Evolutionary conservation across 192 early-diverging fungal species (phyloP).

Genomic region (Podila epigama): DNA sequence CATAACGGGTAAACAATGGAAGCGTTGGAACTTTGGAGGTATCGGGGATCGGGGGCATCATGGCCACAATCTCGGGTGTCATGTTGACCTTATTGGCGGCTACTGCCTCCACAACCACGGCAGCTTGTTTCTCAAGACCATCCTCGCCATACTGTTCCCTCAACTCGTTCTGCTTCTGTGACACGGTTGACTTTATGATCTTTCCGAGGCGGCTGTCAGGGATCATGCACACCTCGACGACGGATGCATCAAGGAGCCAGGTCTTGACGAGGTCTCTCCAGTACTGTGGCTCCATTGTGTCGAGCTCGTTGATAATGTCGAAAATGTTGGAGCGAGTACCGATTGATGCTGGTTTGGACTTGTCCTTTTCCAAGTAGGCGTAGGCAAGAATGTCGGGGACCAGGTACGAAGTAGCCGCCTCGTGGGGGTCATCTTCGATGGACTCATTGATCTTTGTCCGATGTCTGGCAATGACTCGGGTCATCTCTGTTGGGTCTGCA

Average conservation of each 20-base stretch:
- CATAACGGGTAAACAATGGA: slow-evolving; percentile 20
- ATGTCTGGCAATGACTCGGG: slow-evolving; percentile 50
- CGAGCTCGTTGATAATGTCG: slow-evolving; percentile 61
- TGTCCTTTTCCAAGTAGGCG: slow-evolving; percentile 57
- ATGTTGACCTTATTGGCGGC: slow-evolving; percentile 48
- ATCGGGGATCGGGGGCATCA: slow-evolving; percentile 77
- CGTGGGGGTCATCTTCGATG: slow-evolving; percentile 69
- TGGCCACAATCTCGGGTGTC: slow-evolving; percentile 52
- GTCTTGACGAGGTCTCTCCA: slow-evolving; percentile 61
- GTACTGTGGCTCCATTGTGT: slow-evolving; percentile 54
- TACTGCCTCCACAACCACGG: slow-evolving; percentile 29
- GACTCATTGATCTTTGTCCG: slow-evolving; percentile 53
- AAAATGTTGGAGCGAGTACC: slow-evolving; percentile 66
- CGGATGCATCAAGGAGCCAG: slow-evolving; percentile 64
- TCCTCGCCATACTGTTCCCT: slow-evolving; percentile 48
- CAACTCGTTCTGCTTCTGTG: slow-evolving; percentile 45
- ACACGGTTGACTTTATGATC: slow-evolving; percentile 52
- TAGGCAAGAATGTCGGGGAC: slow-evolving; percentile 65
- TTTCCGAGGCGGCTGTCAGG: slow-evolving; percentile 62
- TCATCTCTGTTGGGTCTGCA: slow-evolving; percentile 46
- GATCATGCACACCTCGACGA: slow-evolving; percentile 63
- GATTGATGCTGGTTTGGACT: slow-evolving; percentile 52
- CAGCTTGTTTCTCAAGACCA: slow-evolving; percentile 57
- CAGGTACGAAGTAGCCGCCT: slow-evolving; percentile 57
- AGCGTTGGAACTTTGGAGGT: slow-evolving; percentile 58